phyloP scores from a whole-genome alignment of 1,284 basidiomycete species.

The Malassezia caprae region DNA sequence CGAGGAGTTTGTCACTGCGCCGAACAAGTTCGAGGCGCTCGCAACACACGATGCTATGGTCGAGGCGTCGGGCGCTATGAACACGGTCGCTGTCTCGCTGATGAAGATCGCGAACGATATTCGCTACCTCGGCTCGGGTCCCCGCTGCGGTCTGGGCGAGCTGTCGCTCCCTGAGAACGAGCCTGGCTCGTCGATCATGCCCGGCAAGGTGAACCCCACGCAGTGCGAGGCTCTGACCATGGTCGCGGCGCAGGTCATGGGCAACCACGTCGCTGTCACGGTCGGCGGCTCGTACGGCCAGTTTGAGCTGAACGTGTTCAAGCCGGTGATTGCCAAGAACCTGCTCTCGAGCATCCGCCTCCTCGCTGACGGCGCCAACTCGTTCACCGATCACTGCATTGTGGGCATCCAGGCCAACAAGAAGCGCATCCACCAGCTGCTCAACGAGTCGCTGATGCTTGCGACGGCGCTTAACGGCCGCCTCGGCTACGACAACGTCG shows the following conservation, averaged over 20 bases:
- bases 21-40: slow-evolving; percentile 99
- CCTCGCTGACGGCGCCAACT: slow-evolving; percentile 66
- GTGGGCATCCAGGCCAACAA: slow-evolving; percentile 94
- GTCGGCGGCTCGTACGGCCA: slow-evolving; percentile 90
- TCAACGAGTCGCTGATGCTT: slow-evolving; percentile 83
- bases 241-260: slow-evolving; percentile 97
- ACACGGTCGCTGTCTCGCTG: slow-evolving; percentile 82
- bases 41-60: slow-evolving; percentile 95
- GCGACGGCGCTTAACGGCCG: slow-evolving; percentile 87
- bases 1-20: slow-evolving; percentile 82
- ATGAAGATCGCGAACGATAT: slow-evolving; percentile 99
- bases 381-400: slow-evolving; percentile 93
- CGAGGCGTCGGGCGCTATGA: slow-evolving; percentile 90
- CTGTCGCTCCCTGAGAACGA: slow-evolving; percentile 93
- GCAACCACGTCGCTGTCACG: slow-evolving; percentile 88
- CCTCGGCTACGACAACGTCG: slow-evolving; percentile 92
- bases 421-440: slow-evolving; percentile 72
- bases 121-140: slow-evolving; percentile 91
- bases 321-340: slow-evolving; percentile 97
- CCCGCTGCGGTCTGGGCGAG: slow-evolving; percentile 93
- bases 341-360: slow-evolving; percentile 89
- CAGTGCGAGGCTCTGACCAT: slow-evolving; percentile 96
- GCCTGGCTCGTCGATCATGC: slow-evolving; percentile 99
- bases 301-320: slow-evolving; percentile 99
- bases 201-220: slow-evolving; percentile 98